A percentile compares a stretch with the other conserved stretches of the same genome.
phyloP scores from a whole-genome alignment of 495 filamentous ascomycete species.

The Podospora anserina region DNA sequence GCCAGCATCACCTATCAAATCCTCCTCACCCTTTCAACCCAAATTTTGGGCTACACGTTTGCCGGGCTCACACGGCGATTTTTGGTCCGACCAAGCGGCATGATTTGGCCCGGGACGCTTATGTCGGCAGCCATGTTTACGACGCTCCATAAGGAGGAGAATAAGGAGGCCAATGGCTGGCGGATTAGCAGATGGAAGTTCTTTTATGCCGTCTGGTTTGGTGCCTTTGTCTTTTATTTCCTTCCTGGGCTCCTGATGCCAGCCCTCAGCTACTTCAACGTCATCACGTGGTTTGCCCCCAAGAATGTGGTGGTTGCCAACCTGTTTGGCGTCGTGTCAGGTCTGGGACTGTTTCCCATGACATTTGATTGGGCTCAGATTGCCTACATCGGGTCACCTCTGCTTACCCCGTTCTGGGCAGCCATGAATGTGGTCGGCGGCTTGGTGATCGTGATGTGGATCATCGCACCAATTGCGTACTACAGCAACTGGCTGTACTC shows the following conservation, averaged over 20 bases:
- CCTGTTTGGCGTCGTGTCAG: constrained; percentile 79
- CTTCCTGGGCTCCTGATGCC: constrained; percentile 81
- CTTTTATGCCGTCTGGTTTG: constrained; percentile 68
- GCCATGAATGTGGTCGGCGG: constrained; percentile 84
- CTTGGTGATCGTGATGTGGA: constrained; percentile 84
- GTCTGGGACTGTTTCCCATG: constrained; percentile 78
- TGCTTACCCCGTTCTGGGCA: constrained; percentile 89
- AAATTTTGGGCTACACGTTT: constrained; percentile 80
- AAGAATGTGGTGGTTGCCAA: constrained; percentile 73
- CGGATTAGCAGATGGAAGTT: constrained; percentile 75
- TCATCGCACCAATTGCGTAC: constrained; percentile 77
- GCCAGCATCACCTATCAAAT: constrained; percentile 71
- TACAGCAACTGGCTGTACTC: constrained; percentile 75
- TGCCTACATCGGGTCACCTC: constrained; percentile 82
- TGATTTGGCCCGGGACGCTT: constrained; percentile 90
- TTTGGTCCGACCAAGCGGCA: constrained; percentile 77
- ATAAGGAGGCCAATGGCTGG: constrained; percentile 81
- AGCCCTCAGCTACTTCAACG: constrained; percentile 84
- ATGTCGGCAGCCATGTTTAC: constrained; percentile 85
- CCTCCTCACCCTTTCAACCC: constrained; percentile 76
- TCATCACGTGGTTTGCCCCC: constrained; percentile 87
- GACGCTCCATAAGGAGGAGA: constrained; percentile 79
- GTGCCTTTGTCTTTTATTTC: constrained; percentile 74
- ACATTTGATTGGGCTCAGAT: constrained; percentile 96
- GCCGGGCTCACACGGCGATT: constrained; percentile 74